phyloP scores from a whole-genome alignment of 352 stramenopile species.

The Blastocystis hominis region DNA sequence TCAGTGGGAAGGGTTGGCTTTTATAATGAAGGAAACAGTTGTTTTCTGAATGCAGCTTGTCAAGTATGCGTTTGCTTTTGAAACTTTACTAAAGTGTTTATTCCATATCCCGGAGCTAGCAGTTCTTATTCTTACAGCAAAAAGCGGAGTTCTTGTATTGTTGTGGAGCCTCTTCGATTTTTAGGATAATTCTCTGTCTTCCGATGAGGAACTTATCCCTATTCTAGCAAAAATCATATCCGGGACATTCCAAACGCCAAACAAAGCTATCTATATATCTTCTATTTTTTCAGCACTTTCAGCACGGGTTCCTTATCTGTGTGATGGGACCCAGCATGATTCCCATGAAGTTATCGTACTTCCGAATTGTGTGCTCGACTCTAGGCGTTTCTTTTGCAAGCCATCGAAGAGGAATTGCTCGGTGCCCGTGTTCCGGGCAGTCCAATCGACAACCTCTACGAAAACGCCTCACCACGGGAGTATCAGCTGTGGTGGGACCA shows the following conservation, averaged over 20 bases:
- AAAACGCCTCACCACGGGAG: neutral
- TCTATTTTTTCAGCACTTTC: neutral
- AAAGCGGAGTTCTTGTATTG: neutral
- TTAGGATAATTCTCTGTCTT: neutral
- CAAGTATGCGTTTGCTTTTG: neutral
- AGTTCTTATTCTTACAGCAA: neutral
- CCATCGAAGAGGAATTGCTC: neutral
- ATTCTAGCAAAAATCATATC: neutral
- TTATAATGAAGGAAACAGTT: constrained; percentile 48
- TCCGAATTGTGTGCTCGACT: neutral
- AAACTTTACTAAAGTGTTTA: neutral
- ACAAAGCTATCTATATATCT: neutral
- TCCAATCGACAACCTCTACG: neutral
- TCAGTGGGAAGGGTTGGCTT: neutral
- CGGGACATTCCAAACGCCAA: neutral
- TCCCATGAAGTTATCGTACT: neutral
- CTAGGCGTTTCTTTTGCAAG: constrained; percentile 19
- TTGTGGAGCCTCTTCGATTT: no score
- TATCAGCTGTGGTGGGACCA: constrained; percentile 18
- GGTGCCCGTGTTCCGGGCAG: no score
- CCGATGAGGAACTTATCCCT: neutral
- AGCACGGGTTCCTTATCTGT: neutral
- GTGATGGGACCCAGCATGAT: constrained; percentile 36
- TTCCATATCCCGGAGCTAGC: constrained; percentile 5
- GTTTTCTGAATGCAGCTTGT: constrained; percentile 18